Conservation (phyloP, 495 filamentous ascomycete species). For the Penicillium odoratum region DNA sequence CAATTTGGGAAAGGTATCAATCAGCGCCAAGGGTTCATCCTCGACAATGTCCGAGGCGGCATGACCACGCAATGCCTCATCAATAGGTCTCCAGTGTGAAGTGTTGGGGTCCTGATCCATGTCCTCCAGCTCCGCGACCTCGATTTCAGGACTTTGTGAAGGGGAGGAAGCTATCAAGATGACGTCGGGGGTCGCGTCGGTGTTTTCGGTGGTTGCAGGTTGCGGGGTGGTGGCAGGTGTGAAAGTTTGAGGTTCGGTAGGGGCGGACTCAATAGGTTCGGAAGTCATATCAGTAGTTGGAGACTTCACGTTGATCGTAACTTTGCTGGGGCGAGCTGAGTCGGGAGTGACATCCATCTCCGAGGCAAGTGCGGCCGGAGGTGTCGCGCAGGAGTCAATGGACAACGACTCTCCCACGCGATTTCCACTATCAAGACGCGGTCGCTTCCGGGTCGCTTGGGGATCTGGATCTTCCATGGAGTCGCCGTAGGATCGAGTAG, state of each 20-base stretch:
- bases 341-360: conserved; percentile 35
- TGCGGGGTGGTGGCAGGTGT: conserved; percentile 3
- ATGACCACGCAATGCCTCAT: conserved; percentile 34
- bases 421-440: conserved; percentile 60
- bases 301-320: conserved; percentile 59
- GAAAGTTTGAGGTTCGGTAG: conserved; percentile 7
- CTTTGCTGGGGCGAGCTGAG: conserved; percentile 45
- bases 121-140: conserved; percentile 57
- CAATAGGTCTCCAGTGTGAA: conserved; percentile 47
- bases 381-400: conserved; percentile 27
- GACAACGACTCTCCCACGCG: conserved; percentile 47
- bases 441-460: conserved; percentile 59
- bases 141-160: conserved; percentile 52
- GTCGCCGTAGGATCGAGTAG: conserved; percentile 38
- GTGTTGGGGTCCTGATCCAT: conserved; percentile 48
- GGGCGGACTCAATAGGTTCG: conserved; percentile 12
- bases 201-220: conserved; percentile 15
- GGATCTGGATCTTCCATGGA: conserved; percentile 58
- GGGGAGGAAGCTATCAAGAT: conserved; percentile 54
- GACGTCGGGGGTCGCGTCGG: conserved; percentile 29
- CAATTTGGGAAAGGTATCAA: conserved; percentile 39
- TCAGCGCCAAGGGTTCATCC: conserved; percentile 25
- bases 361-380: conserved; percentile 33
- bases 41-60: conserved; percentile 33
- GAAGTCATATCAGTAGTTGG: conserved; percentile 26